Percentiles rank a stretch among this genome's conserved stretches.
Conservation (phyloP, 192 early-diverging fungal genomes). For the Podila epicladia region DNA sequence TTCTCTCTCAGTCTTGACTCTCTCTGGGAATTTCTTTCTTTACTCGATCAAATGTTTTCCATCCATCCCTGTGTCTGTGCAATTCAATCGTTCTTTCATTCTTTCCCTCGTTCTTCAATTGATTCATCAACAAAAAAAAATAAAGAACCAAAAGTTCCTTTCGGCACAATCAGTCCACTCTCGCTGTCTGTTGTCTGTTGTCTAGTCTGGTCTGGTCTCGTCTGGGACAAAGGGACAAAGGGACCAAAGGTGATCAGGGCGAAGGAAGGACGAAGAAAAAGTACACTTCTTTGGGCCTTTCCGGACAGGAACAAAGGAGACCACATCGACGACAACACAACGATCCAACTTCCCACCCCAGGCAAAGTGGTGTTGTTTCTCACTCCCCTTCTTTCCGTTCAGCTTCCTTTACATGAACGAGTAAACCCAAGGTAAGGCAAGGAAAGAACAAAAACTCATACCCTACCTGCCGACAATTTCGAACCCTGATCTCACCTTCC, state of each 20-base stretch:
- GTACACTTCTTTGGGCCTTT: not conserved
- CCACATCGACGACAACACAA: not conserved
- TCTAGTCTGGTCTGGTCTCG: no score
- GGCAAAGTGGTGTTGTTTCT: not conserved
- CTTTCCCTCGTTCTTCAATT: not conserved
- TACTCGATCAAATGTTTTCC: not conserved
- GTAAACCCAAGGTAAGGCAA: not conserved
- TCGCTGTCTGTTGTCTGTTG: no score
- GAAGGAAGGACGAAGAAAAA: not conserved
- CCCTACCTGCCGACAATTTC: not conserved
- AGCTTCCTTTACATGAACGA: not conserved
- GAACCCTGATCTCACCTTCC: not conserved
- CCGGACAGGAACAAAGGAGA: not conserved
- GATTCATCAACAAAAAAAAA: not conserved
- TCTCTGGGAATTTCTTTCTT: no score
- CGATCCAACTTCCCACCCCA: slow-evolving; percentile 1
- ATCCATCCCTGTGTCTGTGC: not conserved
- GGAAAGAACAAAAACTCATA: not conserved
- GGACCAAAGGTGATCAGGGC: no score
- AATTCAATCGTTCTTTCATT: not conserved
- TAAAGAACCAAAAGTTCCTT: not conserved
- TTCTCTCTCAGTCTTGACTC: no score
- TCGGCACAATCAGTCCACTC: not conserved
- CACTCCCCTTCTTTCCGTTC: not conserved
- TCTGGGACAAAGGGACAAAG: no score